Base-by-base conservation (phyloP, 1,284 basidiomycete species). In the Melampsora allii-populina region DNA sequence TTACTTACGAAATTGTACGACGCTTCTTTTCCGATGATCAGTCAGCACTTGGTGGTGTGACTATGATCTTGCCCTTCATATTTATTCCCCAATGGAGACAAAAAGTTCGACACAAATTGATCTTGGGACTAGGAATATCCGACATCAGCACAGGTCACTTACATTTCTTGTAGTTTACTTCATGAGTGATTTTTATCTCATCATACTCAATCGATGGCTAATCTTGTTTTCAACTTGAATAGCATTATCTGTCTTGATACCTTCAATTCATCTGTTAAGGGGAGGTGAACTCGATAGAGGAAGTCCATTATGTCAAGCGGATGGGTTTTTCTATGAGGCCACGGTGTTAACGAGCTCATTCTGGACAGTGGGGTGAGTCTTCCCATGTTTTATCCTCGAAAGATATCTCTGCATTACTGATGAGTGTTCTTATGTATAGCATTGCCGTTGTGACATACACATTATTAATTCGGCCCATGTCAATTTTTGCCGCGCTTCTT, bases 241-340 rank as follows among this genome's bases (percentile, higher is more conserved):
- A 56, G 53, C 53, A 14, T 19, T 56, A n/a, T 21, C 19, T 24
- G 53, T 56, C 27, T 29, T 56, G 27, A 29, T 56, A 24, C 53
- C 53, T 56, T 56, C 53, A 21, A 24, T 56, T 56, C 21, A 56
- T 24, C 27, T 56, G 53, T 29, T 56, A 24, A 7, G 53, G n/a
- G 21, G 21, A 24, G 53, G 27, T 24, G 53, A 56, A 56, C 53
- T 29, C 21, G 42, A 42, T 42, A 42, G 42, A 42, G 42, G 14
- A 17, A 42, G 42, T 17, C 3, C 27, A 19, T 56, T 56, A 14
- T 56, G 53, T 17, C 53, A 56, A 56, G 21, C 27, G 27, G 53
- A 56, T 56, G 53, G 53, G 53, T 56, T 56, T 29, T 56, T 56
- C 27, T 56, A 56, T 56, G 53, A 56, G n/a, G 53, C 53, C 14